Conservation (phyloP, 2,329 filamentous ascomycete species). For the Epichloe gansuensis region DNA sequence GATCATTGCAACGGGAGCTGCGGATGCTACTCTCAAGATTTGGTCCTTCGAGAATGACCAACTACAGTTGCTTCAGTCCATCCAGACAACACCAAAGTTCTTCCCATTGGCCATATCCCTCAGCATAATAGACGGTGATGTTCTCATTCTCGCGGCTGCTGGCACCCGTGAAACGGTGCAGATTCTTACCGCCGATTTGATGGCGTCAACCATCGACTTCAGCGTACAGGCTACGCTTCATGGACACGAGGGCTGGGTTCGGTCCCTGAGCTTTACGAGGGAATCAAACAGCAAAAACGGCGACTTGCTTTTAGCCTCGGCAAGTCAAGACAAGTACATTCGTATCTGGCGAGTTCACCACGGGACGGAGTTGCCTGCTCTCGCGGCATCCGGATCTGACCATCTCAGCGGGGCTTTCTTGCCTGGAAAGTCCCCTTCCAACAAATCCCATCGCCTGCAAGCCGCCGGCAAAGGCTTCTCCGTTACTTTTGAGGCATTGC, state of each 20-base stretch:
- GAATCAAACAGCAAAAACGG: slow-evolving; percentile 41
- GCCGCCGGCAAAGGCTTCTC: slow-evolving; percentile 52
- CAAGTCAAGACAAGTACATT: slow-evolving; percentile 95
- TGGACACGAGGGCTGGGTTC: slow-evolving; percentile 91
- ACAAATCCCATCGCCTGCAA: slow-evolving; percentile 73
- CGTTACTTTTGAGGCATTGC: slow-evolving; percentile 82
- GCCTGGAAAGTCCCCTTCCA: slow-evolving; percentile 63
- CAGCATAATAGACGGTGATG: slow-evolving; percentile 39
- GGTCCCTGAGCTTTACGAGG: slow-evolving; percentile 65
- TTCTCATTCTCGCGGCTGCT: slow-evolving; percentile 64
- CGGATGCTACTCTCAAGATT: slow-evolving; percentile 58
- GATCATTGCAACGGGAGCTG: slow-evolving; percentile 64
- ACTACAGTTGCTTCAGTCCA: slow-evolving; percentile 50
- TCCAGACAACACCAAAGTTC: slow-evolving; percentile 62
- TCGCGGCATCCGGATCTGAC: slow-evolving; percentile 41
- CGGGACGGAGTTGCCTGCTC: slow-evolving; percentile 50
- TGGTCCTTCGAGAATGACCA: slow-evolving; percentile 51
- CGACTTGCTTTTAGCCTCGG: slow-evolving; percentile 76
- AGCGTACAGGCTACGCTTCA: slow-evolving; percentile 61
- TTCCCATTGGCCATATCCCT: slow-evolving; percentile 71
- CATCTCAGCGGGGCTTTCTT: slow-evolving; percentile 44
- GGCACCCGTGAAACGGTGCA: slow-evolving; percentile 78
- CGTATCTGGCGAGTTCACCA: slow-evolving; percentile 79
- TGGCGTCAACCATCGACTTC: slow-evolving; percentile 37
- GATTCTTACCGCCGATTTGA: slow-evolving; percentile 50